Evolutionary conservation across 148 eudicot genomes (phyloP), one percentile per base, ranked within the genome.

Genomic region (Diospyros kaki): DNA sequence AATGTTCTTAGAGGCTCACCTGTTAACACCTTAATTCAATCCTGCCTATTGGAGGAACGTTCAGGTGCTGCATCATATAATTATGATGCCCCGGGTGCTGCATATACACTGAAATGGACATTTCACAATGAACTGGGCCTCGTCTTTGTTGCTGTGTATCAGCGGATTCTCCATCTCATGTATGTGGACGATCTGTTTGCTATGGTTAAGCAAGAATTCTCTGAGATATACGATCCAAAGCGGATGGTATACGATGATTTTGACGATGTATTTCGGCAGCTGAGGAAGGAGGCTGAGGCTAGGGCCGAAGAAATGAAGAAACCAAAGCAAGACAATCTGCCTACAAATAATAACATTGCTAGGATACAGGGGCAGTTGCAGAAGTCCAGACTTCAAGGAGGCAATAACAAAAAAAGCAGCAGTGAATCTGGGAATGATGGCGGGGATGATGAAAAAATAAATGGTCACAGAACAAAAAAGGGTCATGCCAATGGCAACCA

Each of bases 61-160:
- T 91, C 94, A 1, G 98, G 98, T 54, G 89, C 93, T 2, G 75
- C 89, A 2, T 94, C 95, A 1, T 94, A 78, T 73, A 88, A 86
- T 68, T 91, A 91, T 66, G 97, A 91, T 65, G 92, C 84, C 2
- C 83, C 94, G 4, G 97, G 97, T 48, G 92, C 88, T 62, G 71
- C 89, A 9, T 93, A 93, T 77, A 89, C 98, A 0, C 88, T 94
- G 9, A 94, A 91, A 73, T 94, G 98, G 98, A 90, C 97, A 9
- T 94, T 91, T 67, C 95, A 94, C 71, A 94, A 94, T 72, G 97
- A 91, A 45, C 86, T 94, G 43, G 96, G 94, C n/a, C 88, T 94
- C 44, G 98, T 94, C 2, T 94, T 94, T 77, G 98, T 94, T 68
- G 98, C 98, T 58, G 94, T 91, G 62, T 94, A 91, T 85, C 97